Evolutionary conservation across 1,139 yeast species (phyloP).

Genomic region (Hyphopichia wangnamkhiaoensis): DNA sequence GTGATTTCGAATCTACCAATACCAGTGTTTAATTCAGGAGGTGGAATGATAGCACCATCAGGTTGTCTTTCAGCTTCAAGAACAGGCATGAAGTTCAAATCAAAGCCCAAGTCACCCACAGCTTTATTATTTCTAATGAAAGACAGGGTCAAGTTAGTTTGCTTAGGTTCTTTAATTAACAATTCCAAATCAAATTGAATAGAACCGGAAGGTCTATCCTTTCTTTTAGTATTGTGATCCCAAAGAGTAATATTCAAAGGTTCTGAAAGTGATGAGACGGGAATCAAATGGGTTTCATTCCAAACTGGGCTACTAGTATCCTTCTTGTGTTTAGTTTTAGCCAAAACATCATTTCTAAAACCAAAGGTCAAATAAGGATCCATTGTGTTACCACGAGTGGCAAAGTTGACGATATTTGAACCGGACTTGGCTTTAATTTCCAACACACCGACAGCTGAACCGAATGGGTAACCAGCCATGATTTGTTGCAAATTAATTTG

Average conservation of each 20-base stretch:
- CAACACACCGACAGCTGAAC: conserved; percentile 84
- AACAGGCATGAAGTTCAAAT: conserved; percentile 76
- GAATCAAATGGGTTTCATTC: conserved; percentile 75
- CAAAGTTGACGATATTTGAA: conserved; percentile 65
- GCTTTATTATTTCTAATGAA: conserved; percentile 78
- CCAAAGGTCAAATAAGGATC: conserved; percentile 88
- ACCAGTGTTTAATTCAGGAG: conserved; percentile 94
- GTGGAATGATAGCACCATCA: conserved; percentile 83
- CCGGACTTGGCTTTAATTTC: conserved; percentile 70
- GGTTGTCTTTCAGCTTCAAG: conserved; percentile 73
- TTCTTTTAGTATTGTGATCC: conserved; percentile 77
- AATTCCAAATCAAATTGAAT: conserved; percentile 74
- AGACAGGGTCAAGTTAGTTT: conserved; percentile 52
- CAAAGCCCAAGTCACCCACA: conserved; percentile 72
- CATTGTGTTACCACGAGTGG: conserved; percentile 71
- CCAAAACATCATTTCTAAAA: conserved; percentile 57
- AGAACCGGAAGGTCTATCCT: conserved; percentile 79
- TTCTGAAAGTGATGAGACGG: conserved; percentile 76
- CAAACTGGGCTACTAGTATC: conserved; percentile 75
- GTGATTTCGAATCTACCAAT: conserved; percentile 60
- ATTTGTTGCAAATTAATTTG: conserved; percentile 90
- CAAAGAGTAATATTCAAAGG: conserved; percentile 69
- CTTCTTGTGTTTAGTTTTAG: conserved; percentile 63
- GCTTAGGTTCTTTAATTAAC: conserved; percentile 56
- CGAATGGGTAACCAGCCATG: conserved; percentile 78